Conservation (phyloP, 1,284 basidiomycete genomes). For the Chondrostereum purpureum region DNA sequence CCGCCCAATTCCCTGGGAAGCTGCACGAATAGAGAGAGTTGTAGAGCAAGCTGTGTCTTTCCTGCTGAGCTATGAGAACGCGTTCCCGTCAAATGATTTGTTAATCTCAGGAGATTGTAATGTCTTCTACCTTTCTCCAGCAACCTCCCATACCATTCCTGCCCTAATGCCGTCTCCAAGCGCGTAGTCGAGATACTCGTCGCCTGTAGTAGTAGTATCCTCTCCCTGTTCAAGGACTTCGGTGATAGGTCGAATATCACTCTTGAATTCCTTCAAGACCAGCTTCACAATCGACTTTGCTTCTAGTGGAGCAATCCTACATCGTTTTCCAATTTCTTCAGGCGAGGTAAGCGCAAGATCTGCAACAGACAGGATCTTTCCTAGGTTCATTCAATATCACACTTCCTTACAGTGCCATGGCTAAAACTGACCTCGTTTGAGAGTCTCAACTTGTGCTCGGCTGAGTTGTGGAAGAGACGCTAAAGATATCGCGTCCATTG, state of each 20-base stretch:
- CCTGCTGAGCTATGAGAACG: conserved; percentile 63
- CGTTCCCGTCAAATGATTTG: conserved; percentile 6
- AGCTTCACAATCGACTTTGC: conserved; percentile 41
- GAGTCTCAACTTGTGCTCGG: not conserved
- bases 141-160: conserved; percentile 78
- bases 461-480: not conserved
- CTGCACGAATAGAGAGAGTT: conserved; percentile 72
- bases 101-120: conserved; percentile 7
- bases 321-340: conserved; percentile 47
- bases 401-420: conserved; percentile 20
- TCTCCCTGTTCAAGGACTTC: conserved; percentile 29
- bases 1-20: conserved; percentile 48
- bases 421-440: conserved; percentile 16
- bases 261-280: conserved; percentile 34
- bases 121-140: conserved; percentile 76
- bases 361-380: conserved; percentile 35
- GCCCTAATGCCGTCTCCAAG: conserved; percentile 73
- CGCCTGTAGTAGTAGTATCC: conserved; percentile 62
- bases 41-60: conserved; percentile 81
- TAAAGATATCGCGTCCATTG: too few relatives aligned
- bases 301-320: conserved; percentile 41
- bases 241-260: conserved; percentile 29
- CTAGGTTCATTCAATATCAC: conserved; percentile 20
- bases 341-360: conserved; percentile 45
- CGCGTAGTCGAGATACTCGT: conserved; percentile 53